phyloP scores from a whole-genome alignment of 257 asterid genomes.

The Jaltomata sinuosa region DNA sequence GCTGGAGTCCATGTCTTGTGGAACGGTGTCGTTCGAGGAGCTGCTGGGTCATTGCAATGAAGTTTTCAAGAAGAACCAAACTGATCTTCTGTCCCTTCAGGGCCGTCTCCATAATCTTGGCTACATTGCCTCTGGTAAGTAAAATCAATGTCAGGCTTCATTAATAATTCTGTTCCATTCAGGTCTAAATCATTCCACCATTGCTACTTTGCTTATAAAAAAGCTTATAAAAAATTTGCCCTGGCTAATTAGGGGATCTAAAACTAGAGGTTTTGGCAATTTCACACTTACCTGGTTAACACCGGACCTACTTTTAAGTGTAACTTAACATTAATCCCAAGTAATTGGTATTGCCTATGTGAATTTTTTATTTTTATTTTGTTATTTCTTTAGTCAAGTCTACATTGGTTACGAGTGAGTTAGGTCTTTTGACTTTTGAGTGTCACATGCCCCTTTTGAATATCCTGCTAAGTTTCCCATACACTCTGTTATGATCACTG shows the following conservation, averaged over 20 bases:
- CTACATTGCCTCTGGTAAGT: constrained; percentile 4
- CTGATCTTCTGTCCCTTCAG: constrained; percentile 40
- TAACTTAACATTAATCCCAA: neutral
- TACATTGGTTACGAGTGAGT: neutral
- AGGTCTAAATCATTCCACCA: neutral
- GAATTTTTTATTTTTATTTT: neutral
- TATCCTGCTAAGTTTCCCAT: neutral
- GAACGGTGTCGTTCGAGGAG: constrained; percentile 93
- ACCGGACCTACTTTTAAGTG: neutral
- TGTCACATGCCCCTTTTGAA: neutral
- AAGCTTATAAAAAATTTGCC: neutral
- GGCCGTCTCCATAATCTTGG: constrained; percentile 30
- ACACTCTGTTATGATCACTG: neutral
- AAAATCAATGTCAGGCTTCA: neutral
- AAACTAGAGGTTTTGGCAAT: neutral
- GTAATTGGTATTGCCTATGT: neutral
- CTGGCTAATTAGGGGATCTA: neutral
- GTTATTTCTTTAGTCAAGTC: neutral
- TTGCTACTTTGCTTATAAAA: neutral
- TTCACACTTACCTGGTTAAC: neutral
- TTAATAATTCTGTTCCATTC: neutral
- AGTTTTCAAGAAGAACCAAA: constrained; percentile 61
- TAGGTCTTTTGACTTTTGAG: neutral
- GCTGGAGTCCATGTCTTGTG: constrained; percentile 80
- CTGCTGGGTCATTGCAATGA: constrained; percentile 85